phyloP scores from a whole-genome alignment of 2,329 filamentous ascomycete genomes.

The Aspergillus vadensis region DNA sequence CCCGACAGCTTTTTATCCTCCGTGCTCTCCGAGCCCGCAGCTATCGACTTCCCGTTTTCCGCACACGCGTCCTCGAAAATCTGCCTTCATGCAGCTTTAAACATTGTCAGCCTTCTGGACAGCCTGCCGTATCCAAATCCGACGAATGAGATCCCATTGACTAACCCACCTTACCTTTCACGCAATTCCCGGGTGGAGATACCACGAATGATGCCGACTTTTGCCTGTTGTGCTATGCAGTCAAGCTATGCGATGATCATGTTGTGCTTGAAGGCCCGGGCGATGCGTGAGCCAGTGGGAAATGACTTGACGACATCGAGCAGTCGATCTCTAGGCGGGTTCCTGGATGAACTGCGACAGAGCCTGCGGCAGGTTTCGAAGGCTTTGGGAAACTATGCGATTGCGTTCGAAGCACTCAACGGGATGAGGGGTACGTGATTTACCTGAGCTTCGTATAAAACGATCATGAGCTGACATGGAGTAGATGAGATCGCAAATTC shows the following conservation, averaged over 20 bases:
- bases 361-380: conserved; percentile 21
- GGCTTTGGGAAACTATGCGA: conserved; percentile 22
- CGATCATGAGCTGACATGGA: not conserved
- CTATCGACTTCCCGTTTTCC: conserved; percentile 23
- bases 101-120: conserved; percentile 30
- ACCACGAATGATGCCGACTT: conserved; percentile 31
- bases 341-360: conserved; percentile 24
- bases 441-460: not conserved
- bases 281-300: conserved; percentile 1
- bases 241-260: conserved; percentile 33
- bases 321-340: conserved; percentile 9
- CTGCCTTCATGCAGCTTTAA: conserved; percentile 31
- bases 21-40: not conserved
- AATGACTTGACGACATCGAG: conserved; percentile 1
- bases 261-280: conserved; percentile 25
- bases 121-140: conserved; percentile 27
- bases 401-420: conserved; percentile 27
- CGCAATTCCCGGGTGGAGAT: conserved; percentile 10
- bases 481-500: conserved; percentile 10
- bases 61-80: conserved; percentile 29
- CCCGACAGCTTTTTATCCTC: not conserved
- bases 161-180: not conserved
- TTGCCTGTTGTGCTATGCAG: conserved; percentile 28
- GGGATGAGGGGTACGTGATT: conserved; percentile 23
- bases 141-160: conserved; percentile 11